These are phyloP conservation scores for Pseudogymnoascus sp. DNA, from an alignment of 2,329 filamentous ascomycete genomes.

Conservation along the genomic window DNA sequence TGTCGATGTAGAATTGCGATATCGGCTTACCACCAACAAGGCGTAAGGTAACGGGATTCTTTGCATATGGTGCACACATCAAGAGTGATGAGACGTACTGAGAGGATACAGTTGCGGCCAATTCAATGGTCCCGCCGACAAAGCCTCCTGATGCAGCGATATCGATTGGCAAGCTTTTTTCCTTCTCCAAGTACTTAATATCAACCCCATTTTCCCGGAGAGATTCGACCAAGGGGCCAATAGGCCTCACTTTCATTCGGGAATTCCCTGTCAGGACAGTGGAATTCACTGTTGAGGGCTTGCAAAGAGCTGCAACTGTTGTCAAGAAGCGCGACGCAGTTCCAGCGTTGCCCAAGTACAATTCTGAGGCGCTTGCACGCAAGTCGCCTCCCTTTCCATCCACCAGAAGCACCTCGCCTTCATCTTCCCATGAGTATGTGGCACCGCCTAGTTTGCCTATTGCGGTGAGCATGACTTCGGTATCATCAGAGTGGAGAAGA, in stretches of 20 bases:
- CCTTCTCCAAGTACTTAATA: slow-evolving; percentile 76
- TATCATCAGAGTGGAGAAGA: slow-evolving; percentile 90
- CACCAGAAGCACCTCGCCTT: slow-evolving; percentile 83
- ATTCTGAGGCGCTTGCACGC: slow-evolving; percentile 62
- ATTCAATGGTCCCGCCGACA: slow-evolving; percentile 76
- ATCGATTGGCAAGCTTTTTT: slow-evolving; percentile 74
- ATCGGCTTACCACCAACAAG: slow-evolving; percentile 96
- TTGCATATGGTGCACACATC: slow-evolving; percentile 95
- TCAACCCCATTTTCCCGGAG: slow-evolving; percentile 78
- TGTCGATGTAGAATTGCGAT: slow-evolving; percentile 94
- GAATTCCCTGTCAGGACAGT: slow-evolving; percentile 88
- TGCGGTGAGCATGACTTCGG: slow-evolving; percentile 94
- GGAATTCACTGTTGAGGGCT: slow-evolving; percentile 53
- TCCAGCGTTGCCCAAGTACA: slow-evolving; percentile 94
- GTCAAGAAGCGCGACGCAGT: slow-evolving; percentile 94
- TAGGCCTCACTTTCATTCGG: slow-evolving; percentile 92
- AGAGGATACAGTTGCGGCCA: slow-evolving; percentile 94
- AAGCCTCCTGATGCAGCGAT: slow-evolving; percentile 79
- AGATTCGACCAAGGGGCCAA: slow-evolving; percentile 87
- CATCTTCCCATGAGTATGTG: slow-evolving; percentile 87
- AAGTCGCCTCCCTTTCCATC: slow-evolving; percentile 84
- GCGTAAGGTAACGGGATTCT: slow-evolving; percentile 80
- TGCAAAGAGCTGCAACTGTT: slow-evolving; percentile 78
- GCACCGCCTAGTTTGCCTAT: slow-evolving; percentile 77
- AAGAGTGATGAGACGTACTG: slow-evolving; percentile 96